Evolutionary conservation across 2,329 filamentous ascomycete species (phyloP).

Genomic region (Lachnellula occidentalis): DNA sequence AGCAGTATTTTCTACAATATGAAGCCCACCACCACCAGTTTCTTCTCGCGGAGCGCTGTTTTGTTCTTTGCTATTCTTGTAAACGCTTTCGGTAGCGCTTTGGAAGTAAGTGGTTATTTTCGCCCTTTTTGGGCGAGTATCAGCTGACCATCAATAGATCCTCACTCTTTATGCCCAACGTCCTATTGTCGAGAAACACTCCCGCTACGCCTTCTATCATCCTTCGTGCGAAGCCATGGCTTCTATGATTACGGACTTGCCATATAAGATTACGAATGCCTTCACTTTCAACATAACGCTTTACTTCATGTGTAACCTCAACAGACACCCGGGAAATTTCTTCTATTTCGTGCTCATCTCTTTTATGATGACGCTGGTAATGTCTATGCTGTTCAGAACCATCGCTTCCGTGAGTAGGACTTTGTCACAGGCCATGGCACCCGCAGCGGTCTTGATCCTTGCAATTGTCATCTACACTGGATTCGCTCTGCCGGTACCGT

Average conservation of each 20-base stretch:
- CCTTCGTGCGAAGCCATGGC: slow-evolving; percentile 82
- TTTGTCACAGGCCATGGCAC: slow-evolving; percentile 57
- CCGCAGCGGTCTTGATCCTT: slow-evolving; percentile 44
- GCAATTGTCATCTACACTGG: slow-evolving; percentile 29
- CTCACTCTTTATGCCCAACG: slow-evolving; percentile 76
- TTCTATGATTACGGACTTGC: slow-evolving; percentile 81
- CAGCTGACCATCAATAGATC: slow-evolving; percentile 56
- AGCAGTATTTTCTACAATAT: slow-evolving; percentile 59
- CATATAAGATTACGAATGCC: slow-evolving; percentile 70
- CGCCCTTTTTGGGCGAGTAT: slow-evolving; percentile 59
- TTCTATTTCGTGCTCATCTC: slow-evolving; percentile 61
- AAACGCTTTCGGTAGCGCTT: slow-evolving; percentile 51
- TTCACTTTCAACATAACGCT: slow-evolving; percentile 74
- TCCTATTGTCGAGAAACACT: slow-evolving; percentile 87
- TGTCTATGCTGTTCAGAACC: slow-evolving; percentile 79
- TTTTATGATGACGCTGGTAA: slow-evolving; percentile 39
- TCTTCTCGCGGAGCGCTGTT: slow-evolving; percentile 55
- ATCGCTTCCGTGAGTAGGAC: slow-evolving; percentile 71
- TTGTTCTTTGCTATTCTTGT: slow-evolving; percentile 63
- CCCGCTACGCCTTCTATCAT: slow-evolving; percentile 83
- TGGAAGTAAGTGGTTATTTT: slow-evolving; percentile 55
- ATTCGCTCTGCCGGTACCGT: slow-evolving; percentile 39
- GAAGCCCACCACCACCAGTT: slow-evolving; percentile 43
- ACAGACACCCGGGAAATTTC: slow-evolving; percentile 60
- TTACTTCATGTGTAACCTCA: slow-evolving; percentile 81